Base-by-base conservation (phyloP, 106 monocot genomes). In the Alisma plantagoaquatica region DNA sequence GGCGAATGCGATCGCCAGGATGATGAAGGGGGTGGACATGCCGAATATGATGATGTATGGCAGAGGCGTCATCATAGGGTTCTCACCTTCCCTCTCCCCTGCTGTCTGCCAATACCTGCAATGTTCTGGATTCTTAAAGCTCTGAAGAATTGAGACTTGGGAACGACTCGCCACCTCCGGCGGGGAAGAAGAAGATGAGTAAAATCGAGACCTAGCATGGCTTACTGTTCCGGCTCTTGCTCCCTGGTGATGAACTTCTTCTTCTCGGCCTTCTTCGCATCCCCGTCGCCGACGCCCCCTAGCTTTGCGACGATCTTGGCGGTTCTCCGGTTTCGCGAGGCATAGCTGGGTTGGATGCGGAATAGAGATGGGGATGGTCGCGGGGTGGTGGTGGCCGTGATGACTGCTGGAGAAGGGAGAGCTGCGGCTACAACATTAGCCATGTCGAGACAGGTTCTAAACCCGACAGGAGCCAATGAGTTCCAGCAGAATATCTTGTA, bases 221-320 rank as follows among this genome's bases (percentile, higher is more conserved):
- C 64, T 67, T 49, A 77, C 90, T 91, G 81, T 11, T 91, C 84
- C 33, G 85, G 94, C 63, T 96, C 94, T 60, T 96, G 60, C 59
- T 89, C 94, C 65, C 55, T 84, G 68, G 94, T 96, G 54, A 96
- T 88, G 75, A 96, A 96, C 73, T 89, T 96, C 77, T 89, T 96
- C 77, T 84, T 96, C 73, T 84, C 71, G 0, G 55, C 57, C n/a
- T 56, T 65, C 71, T 84, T 81, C 15, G 48, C 24, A 20, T 66
- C 76, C 23, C 78, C 73, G 47, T 77, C 78, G 54, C 84, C 81
- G 46, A 76, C 86, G 57, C 76, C 83, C 82, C 84, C 92, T 38
- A 82, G 17, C 4, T 72, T 73, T 27, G 86, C 81, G 10, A 17
- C 24, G 23, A 86, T 46, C 64, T 56, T 70, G 50, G 53, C 33